phyloP scores from a whole-genome alignment of 805 yeast species.

The Barnettozyma siamensis region DNA sequence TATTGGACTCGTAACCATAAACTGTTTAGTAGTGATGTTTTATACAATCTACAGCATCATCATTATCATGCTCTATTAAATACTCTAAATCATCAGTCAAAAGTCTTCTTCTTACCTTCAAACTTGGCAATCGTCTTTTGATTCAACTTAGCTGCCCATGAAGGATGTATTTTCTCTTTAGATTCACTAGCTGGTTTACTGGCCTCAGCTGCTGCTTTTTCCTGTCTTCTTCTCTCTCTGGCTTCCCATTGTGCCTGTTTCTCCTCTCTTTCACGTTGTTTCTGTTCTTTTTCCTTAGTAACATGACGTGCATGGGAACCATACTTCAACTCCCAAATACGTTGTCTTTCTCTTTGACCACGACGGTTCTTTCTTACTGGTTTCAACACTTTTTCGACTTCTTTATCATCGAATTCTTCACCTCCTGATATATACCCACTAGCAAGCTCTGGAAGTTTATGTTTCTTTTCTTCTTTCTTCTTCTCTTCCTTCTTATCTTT shows the following conservation, averaged over 20 bases:
- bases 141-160: constrained; percentile 88
- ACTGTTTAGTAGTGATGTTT: too few species aligned
- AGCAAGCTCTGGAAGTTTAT: constrained; percentile 60
- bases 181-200: constrained; percentile 12
- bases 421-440: constrained; percentile 85
- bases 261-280: constrained; percentile 49
- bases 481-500: constrained; percentile 15
- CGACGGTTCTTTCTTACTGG: constrained; percentile 76
- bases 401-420: constrained; percentile 56
- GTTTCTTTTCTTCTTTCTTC: constrained; percentile 32
- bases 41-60: too few species aligned
- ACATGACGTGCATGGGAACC: constrained; percentile 84
- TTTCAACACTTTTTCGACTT: constrained; percentile 47
- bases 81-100: too few species aligned
- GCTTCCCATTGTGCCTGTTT: constrained; percentile 65
- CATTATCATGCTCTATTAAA: too few species aligned
- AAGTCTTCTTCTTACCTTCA: constrained; percentile 78
- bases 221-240: constrained; percentile 62
- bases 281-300: constrained; percentile 53
- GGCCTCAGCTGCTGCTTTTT: constrained; percentile 31
- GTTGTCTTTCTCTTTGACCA: constrained; percentile 95
- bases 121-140: constrained; percentile 68
- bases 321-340: constrained; percentile 91
- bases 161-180: constrained; percentile 64
- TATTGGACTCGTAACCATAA: too few species aligned